Percentiles rank a stretch among this genome's conserved stretches.
Conservation (phyloP, 139 green algal genomes). For the Trebouxia sp. region DNA sequence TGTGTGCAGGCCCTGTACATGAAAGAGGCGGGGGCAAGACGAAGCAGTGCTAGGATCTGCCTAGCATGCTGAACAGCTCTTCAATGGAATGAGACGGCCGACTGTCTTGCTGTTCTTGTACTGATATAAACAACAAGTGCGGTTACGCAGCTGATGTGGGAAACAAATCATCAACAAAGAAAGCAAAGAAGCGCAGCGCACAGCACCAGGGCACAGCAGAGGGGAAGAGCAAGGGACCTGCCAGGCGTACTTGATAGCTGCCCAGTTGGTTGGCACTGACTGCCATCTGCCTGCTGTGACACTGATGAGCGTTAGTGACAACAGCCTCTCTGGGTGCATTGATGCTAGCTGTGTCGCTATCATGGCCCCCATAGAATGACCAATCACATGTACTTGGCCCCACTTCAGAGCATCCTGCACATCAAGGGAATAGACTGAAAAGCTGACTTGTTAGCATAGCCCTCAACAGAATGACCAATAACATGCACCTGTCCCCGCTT, state of each 20-base stretch:
- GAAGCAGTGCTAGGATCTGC: neutral
- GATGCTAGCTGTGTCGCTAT: conserved; percentile 51
- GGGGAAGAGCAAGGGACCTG: conserved; percentile 13
- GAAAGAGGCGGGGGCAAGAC: too few species aligned
- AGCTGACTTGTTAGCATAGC: conserved; percentile 59
- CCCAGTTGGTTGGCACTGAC: conserved; percentile 37
- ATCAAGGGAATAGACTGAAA: too few species aligned
- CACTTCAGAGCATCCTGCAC: conserved; percentile 62
- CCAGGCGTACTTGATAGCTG: conserved; percentile 27
- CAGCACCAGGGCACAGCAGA: neutral
- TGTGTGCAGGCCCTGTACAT: too few species aligned
- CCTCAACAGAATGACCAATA: conserved; percentile 67
- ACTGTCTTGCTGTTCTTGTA: neutral
- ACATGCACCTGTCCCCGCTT: conserved; percentile 53
- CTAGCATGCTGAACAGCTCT: neutral
- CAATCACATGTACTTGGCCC: conserved; percentile 57
- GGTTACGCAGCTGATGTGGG: neutral
- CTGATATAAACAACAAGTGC: neutral
- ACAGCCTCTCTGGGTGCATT: conserved; percentile 35
- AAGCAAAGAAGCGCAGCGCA: neutral
- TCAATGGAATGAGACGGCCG: neutral
- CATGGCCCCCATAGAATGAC: conserved; percentile 74
- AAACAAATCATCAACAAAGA: neutral
- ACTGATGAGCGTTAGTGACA: conserved; percentile 47
- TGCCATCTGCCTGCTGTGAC: conserved; percentile 49